Conservation (phyloP, 345 rosid genomes). For the Hibiscus tridactylites region DNA sequence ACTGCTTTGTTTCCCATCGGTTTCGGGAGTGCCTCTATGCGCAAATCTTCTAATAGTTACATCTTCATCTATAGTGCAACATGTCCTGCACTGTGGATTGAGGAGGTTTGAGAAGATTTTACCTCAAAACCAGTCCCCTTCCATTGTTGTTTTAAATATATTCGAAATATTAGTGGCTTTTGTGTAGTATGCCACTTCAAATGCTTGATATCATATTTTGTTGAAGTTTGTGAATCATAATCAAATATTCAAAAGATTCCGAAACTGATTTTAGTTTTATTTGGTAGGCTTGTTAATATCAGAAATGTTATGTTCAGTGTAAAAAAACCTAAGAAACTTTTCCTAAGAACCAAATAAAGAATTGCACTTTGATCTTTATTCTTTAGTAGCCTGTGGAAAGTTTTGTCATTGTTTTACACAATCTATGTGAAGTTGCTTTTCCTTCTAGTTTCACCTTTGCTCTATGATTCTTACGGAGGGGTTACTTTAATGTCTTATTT, state of each 20-base stretch:
- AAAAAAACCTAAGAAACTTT: background rate
- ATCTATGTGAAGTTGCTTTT: background rate
- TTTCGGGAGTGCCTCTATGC: background rate
- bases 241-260: background rate
- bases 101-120: constrained; percentile 23
- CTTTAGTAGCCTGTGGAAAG: background rate
- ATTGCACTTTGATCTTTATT: background rate
- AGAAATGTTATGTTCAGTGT: too few species aligned
- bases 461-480: background rate
- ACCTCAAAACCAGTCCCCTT: background rate
- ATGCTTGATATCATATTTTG: background rate
- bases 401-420: background rate
- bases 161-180: background rate
- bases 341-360: background rate
- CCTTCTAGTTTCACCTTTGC: background rate
- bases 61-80: background rate
- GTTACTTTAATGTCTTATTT: background rate
- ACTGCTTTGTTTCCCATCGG: background rate
- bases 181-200: background rate
- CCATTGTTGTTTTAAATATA: background rate
- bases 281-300: too few species aligned
- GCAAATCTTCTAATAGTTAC: background rate
- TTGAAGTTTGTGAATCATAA: background rate
- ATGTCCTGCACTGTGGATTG: constrained; percentile 4
- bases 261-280: background rate